Percentiles rank a stretch among this genome's conserved stretches.
These are phyloP conservation scores for Arachnomyces sp. DNA, from an alignment of 2,329 filamentous ascomycete species.

Conservation along the genomic window DNA sequence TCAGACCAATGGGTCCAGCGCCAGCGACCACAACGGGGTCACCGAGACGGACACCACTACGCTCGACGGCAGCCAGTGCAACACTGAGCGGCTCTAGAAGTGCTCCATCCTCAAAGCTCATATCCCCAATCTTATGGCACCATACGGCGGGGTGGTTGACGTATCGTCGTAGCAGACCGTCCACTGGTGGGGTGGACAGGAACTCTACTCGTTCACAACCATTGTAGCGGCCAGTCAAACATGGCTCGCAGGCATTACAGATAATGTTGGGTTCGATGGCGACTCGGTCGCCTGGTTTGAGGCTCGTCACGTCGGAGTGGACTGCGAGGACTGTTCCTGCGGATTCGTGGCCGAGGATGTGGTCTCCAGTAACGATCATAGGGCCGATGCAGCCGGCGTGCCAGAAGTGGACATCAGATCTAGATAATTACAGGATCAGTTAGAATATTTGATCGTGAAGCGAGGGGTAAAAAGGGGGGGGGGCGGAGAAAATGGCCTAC, in stretches of 20 bases:
- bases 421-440: conserved; percentile 29
- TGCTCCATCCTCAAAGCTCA: conserved; percentile 86
- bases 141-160: conserved; percentile 89
- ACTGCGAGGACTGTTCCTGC: conserved; percentile 69
- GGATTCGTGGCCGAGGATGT: conserved; percentile 92
- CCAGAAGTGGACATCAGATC: conserved; percentile 96
- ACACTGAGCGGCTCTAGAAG: conserved; percentile 86
- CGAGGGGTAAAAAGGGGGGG: not conserved
- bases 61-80: conserved; percentile 77
- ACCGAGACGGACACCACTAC: conserved; percentile 70
- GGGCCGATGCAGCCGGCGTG: conserved; percentile 89
- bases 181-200: conserved; percentile 81
- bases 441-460: not conserved
- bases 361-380: conserved; percentile 82
- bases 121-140: conserved; percentile 92
- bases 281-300: conserved; percentile 81
- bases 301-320: conserved; percentile 60
- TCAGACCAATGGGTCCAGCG: conserved; percentile 86
- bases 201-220: conserved; percentile 82
- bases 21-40: conserved; percentile 86
- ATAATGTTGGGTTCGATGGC: conserved; percentile 92
- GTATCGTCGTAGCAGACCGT: conserved; percentile 80
- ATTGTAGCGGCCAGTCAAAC: conserved; percentile 88
- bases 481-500: conserved; percentile 39
- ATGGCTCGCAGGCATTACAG: conserved; percentile 83